phyloP scores from a whole-genome alignment of 2,329 filamentous ascomycete genomes.

The Nigrospora osmanthi region DNA sequence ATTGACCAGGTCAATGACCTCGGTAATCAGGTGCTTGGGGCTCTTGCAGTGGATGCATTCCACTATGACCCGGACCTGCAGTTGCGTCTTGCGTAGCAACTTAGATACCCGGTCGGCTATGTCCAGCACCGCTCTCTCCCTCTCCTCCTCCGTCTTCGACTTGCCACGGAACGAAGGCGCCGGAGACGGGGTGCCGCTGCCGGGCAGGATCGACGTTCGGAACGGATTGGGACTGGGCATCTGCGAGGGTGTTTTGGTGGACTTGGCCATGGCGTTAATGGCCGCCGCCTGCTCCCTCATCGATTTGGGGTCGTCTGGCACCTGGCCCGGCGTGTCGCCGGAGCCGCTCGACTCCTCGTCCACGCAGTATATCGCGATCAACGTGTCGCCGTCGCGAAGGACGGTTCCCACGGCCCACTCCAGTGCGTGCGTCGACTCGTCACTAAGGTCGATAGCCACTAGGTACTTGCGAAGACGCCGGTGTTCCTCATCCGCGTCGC shows the following conservation, averaged over 20 bases:
- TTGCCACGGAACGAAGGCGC: conserved; percentile 41
- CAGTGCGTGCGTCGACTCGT: conserved; percentile 88
- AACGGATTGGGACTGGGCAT: conserved; percentile 17
- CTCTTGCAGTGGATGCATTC: conserved; percentile 99
- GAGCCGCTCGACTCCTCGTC: conserved; percentile 73
- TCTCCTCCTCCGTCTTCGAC: conserved; percentile 65
- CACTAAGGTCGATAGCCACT: conserved; percentile 90
- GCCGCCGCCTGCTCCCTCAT: conserved; percentile 70
- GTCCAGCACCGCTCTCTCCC: conserved; percentile 70
- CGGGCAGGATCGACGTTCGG: conserved; percentile 25
- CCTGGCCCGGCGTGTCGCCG: conserved; percentile 38
- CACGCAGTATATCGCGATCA: conserved; percentile 88
- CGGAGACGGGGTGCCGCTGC: conserved; percentile 32
- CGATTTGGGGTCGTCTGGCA: conserved; percentile 65
- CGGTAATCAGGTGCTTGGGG: conserved; percentile 89
- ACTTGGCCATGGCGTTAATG: conserved; percentile 53
- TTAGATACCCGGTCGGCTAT: conserved; percentile 82
- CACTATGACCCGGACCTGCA: conserved; percentile 89
- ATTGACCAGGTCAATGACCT: conserved; percentile 89
- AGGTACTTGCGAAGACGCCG: conserved; percentile 81
- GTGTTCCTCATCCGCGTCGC: conserved; percentile 71
- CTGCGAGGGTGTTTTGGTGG: conserved; percentile 24
- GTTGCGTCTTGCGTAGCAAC: conserved; percentile 77
- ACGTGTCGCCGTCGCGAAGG: conserved; percentile 84
- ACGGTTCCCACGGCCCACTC: conserved; percentile 98